Evolutionary conservation across 257 asterid genomes (phyloP).

Genomic region (Galeopsis tetrahit): DNA sequence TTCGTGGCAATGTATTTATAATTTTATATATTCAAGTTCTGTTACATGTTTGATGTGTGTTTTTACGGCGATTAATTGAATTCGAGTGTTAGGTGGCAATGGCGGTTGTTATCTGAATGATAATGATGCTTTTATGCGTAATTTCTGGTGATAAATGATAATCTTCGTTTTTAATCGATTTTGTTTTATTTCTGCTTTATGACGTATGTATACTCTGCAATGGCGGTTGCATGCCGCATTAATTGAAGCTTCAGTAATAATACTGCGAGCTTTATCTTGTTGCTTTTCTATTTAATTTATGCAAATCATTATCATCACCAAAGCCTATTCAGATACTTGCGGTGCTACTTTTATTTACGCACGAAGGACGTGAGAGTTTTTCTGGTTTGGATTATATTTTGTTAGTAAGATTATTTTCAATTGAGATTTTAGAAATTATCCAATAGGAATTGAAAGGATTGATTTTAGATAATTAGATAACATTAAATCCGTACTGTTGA

Average conservation of each 20-base stretch:
- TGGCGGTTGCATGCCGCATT: too few relatives aligned
- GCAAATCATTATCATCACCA: not conserved
- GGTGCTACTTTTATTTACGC: not conserved
- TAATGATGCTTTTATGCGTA: not conserved
- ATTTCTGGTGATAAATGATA: not conserved
- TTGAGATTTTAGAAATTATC: not conserved
- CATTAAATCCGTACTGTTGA: too few relatives aligned
- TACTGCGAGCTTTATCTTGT: not conserved
- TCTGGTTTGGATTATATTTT: not conserved
- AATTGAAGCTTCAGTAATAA: not conserved
- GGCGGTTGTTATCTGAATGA: conserved; percentile 2
- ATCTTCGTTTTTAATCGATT: conserved; percentile 1
- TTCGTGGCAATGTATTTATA: not conserved
- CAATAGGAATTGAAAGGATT: too few relatives aligned
- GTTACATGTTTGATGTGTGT: not conserved
- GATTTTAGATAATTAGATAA: too few relatives aligned
- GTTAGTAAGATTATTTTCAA: not conserved
- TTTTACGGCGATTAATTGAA: conserved; percentile 23
- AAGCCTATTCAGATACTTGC: not conserved
- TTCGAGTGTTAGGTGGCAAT: not conserved
- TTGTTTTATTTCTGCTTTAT: not conserved
- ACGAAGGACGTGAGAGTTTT: not conserved
- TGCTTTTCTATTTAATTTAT: not conserved
- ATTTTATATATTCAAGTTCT: not conserved
- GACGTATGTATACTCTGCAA: too few relatives aligned